phyloP scores from a whole-genome alignment of 2,329 filamentous ascomycete species.

The Dryadomyces quercivorus region DNA sequence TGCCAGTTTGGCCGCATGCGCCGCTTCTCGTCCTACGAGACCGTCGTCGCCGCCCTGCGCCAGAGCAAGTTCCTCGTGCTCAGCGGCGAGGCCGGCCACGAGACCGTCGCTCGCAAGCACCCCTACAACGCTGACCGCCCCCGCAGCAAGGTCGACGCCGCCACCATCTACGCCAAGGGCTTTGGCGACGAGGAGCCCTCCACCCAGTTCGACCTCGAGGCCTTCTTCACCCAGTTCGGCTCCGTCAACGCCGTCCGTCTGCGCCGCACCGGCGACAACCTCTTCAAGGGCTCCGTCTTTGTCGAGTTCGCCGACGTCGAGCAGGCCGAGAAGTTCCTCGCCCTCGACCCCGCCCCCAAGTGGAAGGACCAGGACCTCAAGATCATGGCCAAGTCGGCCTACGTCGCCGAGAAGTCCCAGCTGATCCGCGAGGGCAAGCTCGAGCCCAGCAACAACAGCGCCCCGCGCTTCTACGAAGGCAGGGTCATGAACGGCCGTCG shows the following conservation, averaged over 20 bases:
- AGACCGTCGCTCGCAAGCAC: slow-evolving; percentile 65
- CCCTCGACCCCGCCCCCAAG: slow-evolving; percentile 65
- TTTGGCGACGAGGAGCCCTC: slow-evolving; percentile 76
- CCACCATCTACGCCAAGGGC: slow-evolving; percentile 84
- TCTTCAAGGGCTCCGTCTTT: slow-evolving; percentile 95
- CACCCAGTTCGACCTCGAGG: slow-evolving; percentile 89
- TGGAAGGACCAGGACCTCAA: slow-evolving; percentile 71
- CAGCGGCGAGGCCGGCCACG: slow-evolving; percentile 57
- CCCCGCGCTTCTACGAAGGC: slow-evolving; percentile 37
- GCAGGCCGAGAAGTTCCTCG: slow-evolving; percentile 67
- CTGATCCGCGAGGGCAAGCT: slow-evolving; percentile 62
- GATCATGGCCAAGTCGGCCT: slow-evolving; percentile 80
- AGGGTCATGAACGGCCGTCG: slow-evolving; percentile 23
- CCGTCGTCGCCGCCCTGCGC: slow-evolving; percentile 72
- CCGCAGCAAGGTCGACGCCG: slow-evolving; percentile 53
- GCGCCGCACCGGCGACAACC: slow-evolving; percentile 57
- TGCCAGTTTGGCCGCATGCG: slow-evolving; percentile 92
- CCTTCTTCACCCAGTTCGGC: slow-evolving; percentile 75
- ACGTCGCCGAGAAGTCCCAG: slow-evolving; percentile 65
- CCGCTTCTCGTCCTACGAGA: slow-evolving; percentile 78
- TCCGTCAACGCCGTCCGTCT: slow-evolving; percentile 69
- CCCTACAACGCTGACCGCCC: slow-evolving; percentile 49
- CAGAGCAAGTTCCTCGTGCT: slow-evolving; percentile 63
- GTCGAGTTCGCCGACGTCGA: slow-evolving; percentile 81
- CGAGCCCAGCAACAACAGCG: slow-evolving; percentile 37